Percentiles rank a stretch among this genome's conserved stretches.
Evolutionary conservation across 2,329 filamentous ascomycete genomes (phyloP).

Genomic region (Cladophialophora yegresii): DNA sequence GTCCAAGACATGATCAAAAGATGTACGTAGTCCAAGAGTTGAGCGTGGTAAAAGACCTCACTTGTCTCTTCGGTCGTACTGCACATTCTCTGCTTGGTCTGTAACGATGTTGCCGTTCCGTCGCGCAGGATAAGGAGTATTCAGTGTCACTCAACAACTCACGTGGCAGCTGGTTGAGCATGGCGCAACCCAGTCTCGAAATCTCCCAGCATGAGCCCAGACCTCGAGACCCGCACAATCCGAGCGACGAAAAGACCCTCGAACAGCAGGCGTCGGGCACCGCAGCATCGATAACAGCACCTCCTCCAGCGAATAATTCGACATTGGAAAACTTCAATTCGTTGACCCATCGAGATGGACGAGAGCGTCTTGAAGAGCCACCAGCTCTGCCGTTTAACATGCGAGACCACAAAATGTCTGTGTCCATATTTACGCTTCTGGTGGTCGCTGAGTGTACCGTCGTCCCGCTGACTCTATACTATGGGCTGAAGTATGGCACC

Average conservation of each 20-base stretch:
- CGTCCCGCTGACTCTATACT: conserved; percentile 31
- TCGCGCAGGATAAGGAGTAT: neutral
- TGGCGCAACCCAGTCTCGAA: neutral
- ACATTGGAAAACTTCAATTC: conserved; percentile 9
- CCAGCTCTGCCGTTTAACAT: conserved; percentile 31
- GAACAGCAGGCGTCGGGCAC: neutral
- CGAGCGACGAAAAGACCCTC: neutral
- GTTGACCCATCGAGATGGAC: conserved; percentile 14
- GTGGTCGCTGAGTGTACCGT: conserved; percentile 29
- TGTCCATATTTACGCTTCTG: conserved; percentile 29
- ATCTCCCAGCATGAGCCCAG: neutral
- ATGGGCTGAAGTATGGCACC: conserved; percentile 27
- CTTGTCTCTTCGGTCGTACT: neutral
- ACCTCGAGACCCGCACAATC: neutral
- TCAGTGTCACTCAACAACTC: neutral
- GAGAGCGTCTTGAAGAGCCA: conserved; percentile 17
- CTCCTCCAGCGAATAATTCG: conserved; percentile 2
- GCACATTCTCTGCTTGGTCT: neutral
- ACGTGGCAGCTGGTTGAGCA: neutral
- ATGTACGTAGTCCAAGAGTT: neutral
- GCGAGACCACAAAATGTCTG: conserved; percentile 28
- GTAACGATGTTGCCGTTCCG: neutral
- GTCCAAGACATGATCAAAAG: neutral
- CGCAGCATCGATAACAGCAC: conserved; percentile 5
- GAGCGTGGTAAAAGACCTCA: neutral